A percentile compares a stretch with the other conserved stretches of the same genome.
Conservation (phyloP, 1,284 basidiomycete genomes). For the Austroboletus sp. region DNA sequence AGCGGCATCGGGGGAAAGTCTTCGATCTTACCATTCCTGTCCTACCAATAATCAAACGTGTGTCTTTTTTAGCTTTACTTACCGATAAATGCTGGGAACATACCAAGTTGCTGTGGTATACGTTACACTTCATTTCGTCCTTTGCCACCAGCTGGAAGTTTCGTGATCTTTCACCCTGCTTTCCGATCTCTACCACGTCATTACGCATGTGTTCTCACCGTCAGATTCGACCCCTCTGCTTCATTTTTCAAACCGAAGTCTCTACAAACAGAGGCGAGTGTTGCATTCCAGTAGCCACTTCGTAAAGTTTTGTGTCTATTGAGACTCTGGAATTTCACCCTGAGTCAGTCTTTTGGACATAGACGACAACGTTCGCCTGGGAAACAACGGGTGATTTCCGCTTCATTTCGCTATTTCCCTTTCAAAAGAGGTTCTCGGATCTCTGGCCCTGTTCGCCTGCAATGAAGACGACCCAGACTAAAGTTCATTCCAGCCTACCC, state of each 20-base stretch:
- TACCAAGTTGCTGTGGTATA: neutral
- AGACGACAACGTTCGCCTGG: neutral
- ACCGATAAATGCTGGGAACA: neutral
- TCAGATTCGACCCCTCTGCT: neutral
- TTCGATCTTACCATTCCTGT: conserved; percentile 4
- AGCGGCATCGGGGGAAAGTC: conserved; percentile 3
- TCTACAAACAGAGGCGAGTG: no score
- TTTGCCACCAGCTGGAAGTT: conserved; percentile 1
- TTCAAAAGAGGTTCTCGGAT: conserved; percentile 1
- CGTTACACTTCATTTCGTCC: conserved; percentile 2
- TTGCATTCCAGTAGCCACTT: no score
- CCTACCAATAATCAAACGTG: conserved; percentile 4
- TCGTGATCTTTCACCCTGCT: conserved; percentile 8
- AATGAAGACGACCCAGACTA: neutral
- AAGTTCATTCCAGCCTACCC: neutral
- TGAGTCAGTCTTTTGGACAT: neutral
- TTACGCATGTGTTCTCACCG: conserved; percentile 1
- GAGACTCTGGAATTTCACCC: neutral
- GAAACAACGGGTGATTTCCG: neutral
- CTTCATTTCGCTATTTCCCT: conserved; percentile 4
- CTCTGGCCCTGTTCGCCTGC: neutral
- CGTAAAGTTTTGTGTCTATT: no score
- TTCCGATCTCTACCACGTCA: conserved; percentile 19
- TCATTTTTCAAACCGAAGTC: no score
- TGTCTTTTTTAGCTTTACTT: neutral